Evolutionary conservation across 208 protist genomes (phyloP), one percentile per base, ranked within the genome.

Genomic region (Blechomonas ayalai): DNA sequence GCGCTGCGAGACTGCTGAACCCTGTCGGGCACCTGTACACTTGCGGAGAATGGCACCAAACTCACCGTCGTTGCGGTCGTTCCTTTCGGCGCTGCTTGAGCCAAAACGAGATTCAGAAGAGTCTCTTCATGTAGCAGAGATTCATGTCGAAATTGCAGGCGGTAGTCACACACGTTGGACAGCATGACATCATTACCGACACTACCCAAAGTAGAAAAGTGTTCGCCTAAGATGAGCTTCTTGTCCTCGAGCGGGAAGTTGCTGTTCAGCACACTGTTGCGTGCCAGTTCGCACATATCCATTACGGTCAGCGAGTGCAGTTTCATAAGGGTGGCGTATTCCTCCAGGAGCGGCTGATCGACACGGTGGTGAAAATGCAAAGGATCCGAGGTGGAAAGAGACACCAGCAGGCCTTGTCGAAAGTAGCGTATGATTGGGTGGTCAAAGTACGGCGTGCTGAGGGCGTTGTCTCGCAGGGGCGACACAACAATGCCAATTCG

Each of bases 401-500:
- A 97, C 5, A 99, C 95, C 32, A 95, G 92, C 54, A 98, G 64
- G 18, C 97, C 97, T 46, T 88, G 73, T 4, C 67, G 50, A 62
- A 98, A 98, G 64, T 97, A 98, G 12, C 83, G 77, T 10, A 82
- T 56, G 61, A 99, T 85, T 6, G 96, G 95, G 58, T 97, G 95
- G 38, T 97, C 80, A 45, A 96, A 77, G 65, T 98, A 99, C 13
- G 85, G 60, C 13, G 97, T 79, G 50, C 95, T 95, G 12, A 99
- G 73, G 13, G 78, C 81, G 74, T 99, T 99, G 70, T 99, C 98
- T 50, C 83, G 86, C 39, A 99, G 55, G 16, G 97, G 98, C 13
- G 94, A 98, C 68, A 99, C 81, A 12, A 97, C 90, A 16, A 99
- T 67, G 27, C 96, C 96, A 46, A 98, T 90, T 52, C 98, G 95